phyloP scores from a whole-genome alignment of 805 yeast genomes.

The Groenewaldozyma tartarivorans region DNA sequence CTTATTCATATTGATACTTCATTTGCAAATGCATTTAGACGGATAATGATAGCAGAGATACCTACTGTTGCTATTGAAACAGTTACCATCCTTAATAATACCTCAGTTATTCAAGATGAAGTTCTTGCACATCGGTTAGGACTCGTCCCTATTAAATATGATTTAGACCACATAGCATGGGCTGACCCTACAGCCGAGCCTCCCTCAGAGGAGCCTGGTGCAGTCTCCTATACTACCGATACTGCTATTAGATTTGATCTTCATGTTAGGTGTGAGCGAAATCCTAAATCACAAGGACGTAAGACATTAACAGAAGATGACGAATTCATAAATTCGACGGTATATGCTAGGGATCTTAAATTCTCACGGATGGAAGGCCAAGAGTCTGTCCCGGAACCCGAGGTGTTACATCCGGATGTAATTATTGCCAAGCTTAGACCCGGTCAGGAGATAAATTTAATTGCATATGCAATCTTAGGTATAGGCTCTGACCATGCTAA shows the following conservation, averaged over 20 bases:
- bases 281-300: constrained; percentile 65
- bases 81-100: constrained; percentile 83
- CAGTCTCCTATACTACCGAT: background rate
- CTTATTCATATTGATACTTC: constrained; percentile 82
- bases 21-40: constrained; percentile 89
- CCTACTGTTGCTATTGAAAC: constrained; percentile 94
- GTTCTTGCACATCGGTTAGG: constrained; percentile 95
- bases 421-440: constrained; percentile 89
- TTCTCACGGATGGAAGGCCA: constrained; percentile 92
- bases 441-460: constrained; percentile 87
- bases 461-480: constrained; percentile 87
- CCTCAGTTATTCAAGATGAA: constrained; percentile 95
- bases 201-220: constrained; percentile 15
- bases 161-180: constrained; percentile 86
- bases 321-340: constrained; percentile 71
- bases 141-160: constrained; percentile 77
- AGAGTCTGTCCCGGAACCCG: constrained; percentile 54
- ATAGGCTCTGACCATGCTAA: constrained; percentile 94
- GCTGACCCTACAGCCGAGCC: constrained; percentile 28
- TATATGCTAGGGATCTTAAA: constrained; percentile 81
- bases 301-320: constrained; percentile 74
- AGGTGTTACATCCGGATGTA: constrained; percentile 75
- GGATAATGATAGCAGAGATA: constrained; percentile 94
- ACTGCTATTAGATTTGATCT: constrained; percentile 56
- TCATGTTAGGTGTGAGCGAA: constrained; percentile 74